These are phyloP conservation scores for Perkinsus olseni DNA, from an alignment of 169 alveolate species.

Conservation along the genomic window DNA sequence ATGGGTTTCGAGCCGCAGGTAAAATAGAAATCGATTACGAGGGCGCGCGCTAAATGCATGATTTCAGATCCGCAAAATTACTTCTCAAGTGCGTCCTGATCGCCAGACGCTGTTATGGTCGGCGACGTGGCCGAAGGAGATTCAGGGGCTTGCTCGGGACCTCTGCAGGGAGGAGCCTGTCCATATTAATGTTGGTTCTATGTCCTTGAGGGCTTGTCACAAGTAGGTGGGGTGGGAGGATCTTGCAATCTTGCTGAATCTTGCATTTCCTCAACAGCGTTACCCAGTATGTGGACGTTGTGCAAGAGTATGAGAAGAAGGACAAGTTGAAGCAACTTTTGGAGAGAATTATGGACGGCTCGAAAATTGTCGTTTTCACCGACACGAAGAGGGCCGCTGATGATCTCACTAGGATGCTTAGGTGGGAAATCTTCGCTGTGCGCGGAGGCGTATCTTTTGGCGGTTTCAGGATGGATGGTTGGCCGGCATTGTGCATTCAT, in stretches of 20 bases:
- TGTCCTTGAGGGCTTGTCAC: slow-evolving; percentile 78
- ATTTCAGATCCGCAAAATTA: slow-evolving; percentile 74
- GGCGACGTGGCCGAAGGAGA: slow-evolving; percentile 98
- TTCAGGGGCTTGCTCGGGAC: slow-evolving; percentile 82
- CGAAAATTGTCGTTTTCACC: slow-evolving; percentile 69
- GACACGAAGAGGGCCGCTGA: slow-evolving; percentile 70
- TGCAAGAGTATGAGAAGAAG: slow-evolving; percentile 59
- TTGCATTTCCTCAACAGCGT: background rate
- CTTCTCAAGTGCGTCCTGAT: slow-evolving; percentile 77
- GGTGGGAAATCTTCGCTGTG: background rate
- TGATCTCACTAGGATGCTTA: background rate
- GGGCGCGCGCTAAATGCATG: background rate
- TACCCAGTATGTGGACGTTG: slow-evolving; percentile 15
- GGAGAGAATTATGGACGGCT: slow-evolving; percentile 58
- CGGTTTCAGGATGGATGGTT: slow-evolving; percentile 58
- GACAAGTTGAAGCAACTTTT: slow-evolving; percentile 42
- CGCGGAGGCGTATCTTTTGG: background rate
- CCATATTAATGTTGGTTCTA: slow-evolving; percentile 89
- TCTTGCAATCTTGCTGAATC: background rate
- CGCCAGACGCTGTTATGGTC: slow-evolving; percentile 91
- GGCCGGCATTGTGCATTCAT: slow-evolving; percentile 89
- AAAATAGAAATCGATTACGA: no score
- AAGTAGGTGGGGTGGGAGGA: slow-evolving; percentile 10
- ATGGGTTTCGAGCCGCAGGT: slow-evolving; percentile 98
- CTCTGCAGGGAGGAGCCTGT: slow-evolving; percentile 88